phyloP scores from a whole-genome alignment of 805 yeast species.

The Metschnikowia kofuensis region DNA sequence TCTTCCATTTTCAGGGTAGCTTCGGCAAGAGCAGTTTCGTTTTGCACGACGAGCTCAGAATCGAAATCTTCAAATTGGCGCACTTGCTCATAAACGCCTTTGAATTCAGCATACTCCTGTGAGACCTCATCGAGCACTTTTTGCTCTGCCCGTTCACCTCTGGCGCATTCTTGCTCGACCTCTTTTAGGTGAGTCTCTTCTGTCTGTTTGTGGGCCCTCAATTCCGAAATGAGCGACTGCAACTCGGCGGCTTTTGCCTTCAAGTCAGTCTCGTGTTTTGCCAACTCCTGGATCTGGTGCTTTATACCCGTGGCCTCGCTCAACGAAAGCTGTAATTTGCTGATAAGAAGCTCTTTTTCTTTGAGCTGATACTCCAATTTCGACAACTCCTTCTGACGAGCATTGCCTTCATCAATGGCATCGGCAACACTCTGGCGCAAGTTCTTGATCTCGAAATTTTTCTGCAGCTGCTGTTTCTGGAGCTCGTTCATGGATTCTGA shows the following conservation, averaged over 20 bases:
- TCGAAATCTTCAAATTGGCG: slow-evolving; percentile 23
- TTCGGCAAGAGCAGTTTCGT: slow-evolving; percentile 7
- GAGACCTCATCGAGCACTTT: neutral
- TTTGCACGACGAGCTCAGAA: slow-evolving; percentile 22
- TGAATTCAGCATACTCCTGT: slow-evolving; percentile 1
- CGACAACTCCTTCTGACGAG: slow-evolving; percentile 40
- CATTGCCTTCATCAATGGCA: slow-evolving; percentile 42
- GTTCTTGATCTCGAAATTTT: slow-evolving; percentile 37
- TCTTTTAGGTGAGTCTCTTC: slow-evolving; percentile 6
- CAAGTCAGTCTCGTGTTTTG: slow-evolving; percentile 17
- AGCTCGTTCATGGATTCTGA: slow-evolving; percentile 42
- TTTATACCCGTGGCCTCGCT: slow-evolving; percentile 44
- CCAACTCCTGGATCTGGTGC: slow-evolving; percentile 35
- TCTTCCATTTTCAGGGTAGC: slow-evolving; percentile 2
- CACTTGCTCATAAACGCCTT: slow-evolving; percentile 9
- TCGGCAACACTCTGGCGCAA: slow-evolving; percentile 33
- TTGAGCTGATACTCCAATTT: slow-evolving; percentile 49
- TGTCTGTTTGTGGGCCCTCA: slow-evolving; percentile 3
- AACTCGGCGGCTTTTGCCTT: slow-evolving; percentile 12
- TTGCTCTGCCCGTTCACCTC: neutral
- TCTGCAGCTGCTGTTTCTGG: slow-evolving; percentile 41
- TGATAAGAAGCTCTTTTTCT: slow-evolving; percentile 51
- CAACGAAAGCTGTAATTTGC: slow-evolving; percentile 50
- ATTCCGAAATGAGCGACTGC: slow-evolving; percentile 2
- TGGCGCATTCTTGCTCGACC: slow-evolving; percentile 2